These are phyloP conservation scores for Pseudopyrenochaeta lycopersici DNA, from an alignment of 2,329 filamentous ascomycete genomes.

Conservation along the genomic window DNA sequence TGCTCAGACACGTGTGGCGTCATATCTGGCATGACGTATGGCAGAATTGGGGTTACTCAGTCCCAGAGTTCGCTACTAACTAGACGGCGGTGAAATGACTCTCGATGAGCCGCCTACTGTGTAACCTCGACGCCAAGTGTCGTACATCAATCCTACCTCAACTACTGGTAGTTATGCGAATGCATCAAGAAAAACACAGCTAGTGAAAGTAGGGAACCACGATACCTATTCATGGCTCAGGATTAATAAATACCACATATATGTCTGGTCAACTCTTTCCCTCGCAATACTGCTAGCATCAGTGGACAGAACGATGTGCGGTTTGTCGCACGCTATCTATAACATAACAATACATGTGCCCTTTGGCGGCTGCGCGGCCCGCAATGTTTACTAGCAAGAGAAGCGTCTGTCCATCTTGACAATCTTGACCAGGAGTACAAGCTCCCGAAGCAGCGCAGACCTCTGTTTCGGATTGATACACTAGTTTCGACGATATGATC, in stretches of 20 bases:
- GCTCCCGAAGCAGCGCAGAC: too few relatives aligned
- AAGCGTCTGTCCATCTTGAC: too few relatives aligned
- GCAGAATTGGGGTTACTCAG: conserved; percentile 36
- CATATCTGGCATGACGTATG: conserved; percentile 40
- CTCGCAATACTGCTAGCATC: background rate
- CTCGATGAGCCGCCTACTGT: conserved; percentile 48
- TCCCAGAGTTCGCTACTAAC: conserved; percentile 35
- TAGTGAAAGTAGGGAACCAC: background rate
- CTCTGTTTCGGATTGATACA: too few relatives aligned
- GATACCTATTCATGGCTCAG: conserved; percentile 22
- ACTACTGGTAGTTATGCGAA: too few relatives aligned
- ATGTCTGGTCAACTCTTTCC: conserved; percentile 6
- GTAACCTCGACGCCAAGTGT: conserved; percentile 46
- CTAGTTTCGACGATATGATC: too few relatives aligned
- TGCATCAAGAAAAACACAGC: background rate
- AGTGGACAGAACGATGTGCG: background rate
- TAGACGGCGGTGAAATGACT: conserved; percentile 41
- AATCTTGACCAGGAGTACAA: too few relatives aligned
- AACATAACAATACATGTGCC: too few relatives aligned
- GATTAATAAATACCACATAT: conserved; percentile 29
- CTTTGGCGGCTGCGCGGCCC: too few relatives aligned
- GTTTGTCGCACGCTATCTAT: too few relatives aligned
- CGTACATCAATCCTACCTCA: conserved; percentile 42
- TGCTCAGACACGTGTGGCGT: conserved; percentile 42
- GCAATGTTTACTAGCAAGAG: too few relatives aligned